Evolutionary conservation across 2,329 filamentous ascomycete genomes (phyloP).

Genomic region (Chrysoporthe puriensis): DNA sequence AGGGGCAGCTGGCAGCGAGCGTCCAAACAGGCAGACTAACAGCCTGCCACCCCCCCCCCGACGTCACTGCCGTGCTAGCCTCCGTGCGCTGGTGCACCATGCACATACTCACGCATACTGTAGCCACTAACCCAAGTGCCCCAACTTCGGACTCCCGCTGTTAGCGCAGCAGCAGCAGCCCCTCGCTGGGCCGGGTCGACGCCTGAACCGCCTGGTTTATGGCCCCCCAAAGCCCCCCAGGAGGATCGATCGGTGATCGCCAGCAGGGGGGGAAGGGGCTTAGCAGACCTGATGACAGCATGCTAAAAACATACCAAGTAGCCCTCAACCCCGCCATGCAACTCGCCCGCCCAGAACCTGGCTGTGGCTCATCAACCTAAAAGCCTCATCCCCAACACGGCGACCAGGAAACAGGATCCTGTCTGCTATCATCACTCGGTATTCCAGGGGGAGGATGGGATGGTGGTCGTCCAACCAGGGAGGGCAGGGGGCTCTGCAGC

Average conservation of each 20-base stretch:
- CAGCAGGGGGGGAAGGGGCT: neutral
- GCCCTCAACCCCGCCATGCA: neutral
- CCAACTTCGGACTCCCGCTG: neutral
- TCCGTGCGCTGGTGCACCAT: neutral
- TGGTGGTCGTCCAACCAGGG: too few relatives aligned
- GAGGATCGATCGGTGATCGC: neutral
- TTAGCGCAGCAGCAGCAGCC: conserved; percentile 1
- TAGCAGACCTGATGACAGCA: neutral
- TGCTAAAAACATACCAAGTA: neutral
- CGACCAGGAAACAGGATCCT: too few relatives aligned
- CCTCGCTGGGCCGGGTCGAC: neutral
- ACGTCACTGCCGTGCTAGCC: neutral
- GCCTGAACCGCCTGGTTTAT: neutral
- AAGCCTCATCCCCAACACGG: neutral
- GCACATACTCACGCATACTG: neutral
- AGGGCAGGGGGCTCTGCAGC: too few relatives aligned
- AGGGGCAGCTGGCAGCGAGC: neutral
- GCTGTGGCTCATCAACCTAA: neutral
- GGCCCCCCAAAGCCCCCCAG: neutral
- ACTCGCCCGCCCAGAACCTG: neutral
- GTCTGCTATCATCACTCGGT: too few relatives aligned
- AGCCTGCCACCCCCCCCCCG: neutral
- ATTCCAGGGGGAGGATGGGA: too few relatives aligned
- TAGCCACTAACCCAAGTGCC: neutral
- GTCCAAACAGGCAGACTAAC: neutral